Conservation (phyloP, 805 yeast genomes). For the Candida corydali region DNA sequence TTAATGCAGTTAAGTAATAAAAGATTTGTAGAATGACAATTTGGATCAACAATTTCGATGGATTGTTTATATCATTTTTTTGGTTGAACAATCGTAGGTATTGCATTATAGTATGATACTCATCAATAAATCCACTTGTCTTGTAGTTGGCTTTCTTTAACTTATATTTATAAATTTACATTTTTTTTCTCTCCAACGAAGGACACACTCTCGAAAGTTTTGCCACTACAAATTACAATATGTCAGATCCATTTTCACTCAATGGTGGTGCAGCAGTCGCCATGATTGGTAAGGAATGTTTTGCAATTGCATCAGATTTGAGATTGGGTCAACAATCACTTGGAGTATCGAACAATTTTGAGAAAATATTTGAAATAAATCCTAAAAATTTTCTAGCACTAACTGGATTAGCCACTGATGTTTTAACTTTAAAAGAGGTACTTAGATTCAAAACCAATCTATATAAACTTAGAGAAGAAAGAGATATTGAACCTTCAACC, state of each 20-base stretch:
- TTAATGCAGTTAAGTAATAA: constrained; percentile 70
- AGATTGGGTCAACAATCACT: constrained; percentile 91
- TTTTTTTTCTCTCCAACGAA: background rate
- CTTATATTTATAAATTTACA: background rate
- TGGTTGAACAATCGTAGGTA: constrained; percentile 22
- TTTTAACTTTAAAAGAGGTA: constrained; percentile 74
- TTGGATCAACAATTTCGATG: constrained; percentile 46
- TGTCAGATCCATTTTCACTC: constrained; percentile 76
- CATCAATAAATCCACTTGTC: no score
- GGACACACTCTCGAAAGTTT: background rate
- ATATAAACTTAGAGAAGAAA: constrained; percentile 87
- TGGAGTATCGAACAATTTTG: constrained; percentile 89
- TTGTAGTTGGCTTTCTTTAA: no score
- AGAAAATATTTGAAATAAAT: constrained; percentile 83
- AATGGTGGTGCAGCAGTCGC: constrained; percentile 96
- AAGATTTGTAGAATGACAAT: constrained; percentile 73
- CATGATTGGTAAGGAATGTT: constrained; percentile 97
- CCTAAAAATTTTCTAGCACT: constrained; percentile 80
- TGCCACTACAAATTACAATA: constrained; percentile 14
- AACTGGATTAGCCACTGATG: constrained; percentile 95
- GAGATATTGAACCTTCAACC: constrained; percentile 87
- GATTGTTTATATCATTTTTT: constrained; percentile 27
- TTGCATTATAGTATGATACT: background rate
- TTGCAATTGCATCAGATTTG: constrained; percentile 94
- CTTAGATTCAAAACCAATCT: constrained; percentile 83